Percentiles rank a stretch among this genome's conserved stretches.
Evolutionary conservation across 106 monocot genomes (phyloP).

Genomic region (Dendrobium nobile): DNA sequence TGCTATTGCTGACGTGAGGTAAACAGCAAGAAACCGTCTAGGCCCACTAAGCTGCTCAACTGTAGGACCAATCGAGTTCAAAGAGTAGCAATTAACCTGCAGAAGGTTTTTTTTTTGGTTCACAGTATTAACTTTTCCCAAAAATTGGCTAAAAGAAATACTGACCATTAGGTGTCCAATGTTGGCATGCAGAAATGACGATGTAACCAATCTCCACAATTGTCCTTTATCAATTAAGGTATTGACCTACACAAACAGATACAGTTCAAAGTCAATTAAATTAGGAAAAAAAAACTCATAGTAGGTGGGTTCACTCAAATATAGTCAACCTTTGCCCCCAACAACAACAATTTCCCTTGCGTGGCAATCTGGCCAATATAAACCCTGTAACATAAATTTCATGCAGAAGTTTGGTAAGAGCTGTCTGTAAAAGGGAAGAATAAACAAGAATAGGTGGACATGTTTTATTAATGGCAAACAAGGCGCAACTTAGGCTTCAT

Average conservation of each 20-base stretch:
- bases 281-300: neutral
- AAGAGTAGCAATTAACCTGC: conserved; percentile 84
- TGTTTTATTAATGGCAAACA: neutral
- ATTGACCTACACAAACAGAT: conserved; percentile 44
- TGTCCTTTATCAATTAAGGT: conserved; percentile 64
- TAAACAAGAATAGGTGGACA: neutral
- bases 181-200: conserved; percentile 78
- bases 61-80: conserved; percentile 78
- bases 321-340: conserved; percentile 74
- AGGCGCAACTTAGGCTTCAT: neutral
- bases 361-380: conserved; percentile 61
- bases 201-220: conserved; percentile 72
- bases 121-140: neutral
- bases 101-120: neutral
- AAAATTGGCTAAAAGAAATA: neutral
- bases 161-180: conserved; percentile 65
- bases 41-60: conserved; percentile 74
- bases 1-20: conserved; percentile 79
- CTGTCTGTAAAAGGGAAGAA: neutral
- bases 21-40: conserved; percentile 68
- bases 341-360: conserved; percentile 52
- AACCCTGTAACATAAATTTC: conserved; percentile 25
- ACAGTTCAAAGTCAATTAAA: neutral
- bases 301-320: neutral
- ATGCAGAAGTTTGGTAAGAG: neutral